Conservation (phyloP, 2,329 filamentous ascomycete genomes). For the Cadophora sp. region DNA sequence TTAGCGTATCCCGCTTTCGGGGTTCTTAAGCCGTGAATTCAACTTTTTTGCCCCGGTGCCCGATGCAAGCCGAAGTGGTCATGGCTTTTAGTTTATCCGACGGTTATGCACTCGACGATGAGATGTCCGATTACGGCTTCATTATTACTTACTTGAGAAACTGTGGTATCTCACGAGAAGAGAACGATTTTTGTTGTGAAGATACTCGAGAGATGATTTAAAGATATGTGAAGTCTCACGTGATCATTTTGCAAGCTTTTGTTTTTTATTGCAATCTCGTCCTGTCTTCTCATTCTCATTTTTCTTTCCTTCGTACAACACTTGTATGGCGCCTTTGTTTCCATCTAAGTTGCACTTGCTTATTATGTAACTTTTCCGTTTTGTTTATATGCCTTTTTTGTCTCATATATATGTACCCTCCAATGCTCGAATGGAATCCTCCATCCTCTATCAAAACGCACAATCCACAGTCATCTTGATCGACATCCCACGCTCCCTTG, state of each 20-base stretch:
- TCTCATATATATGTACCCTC: not conserved
- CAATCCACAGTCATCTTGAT: constrained; percentile 61
- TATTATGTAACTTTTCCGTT: not conserved
- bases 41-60: not conserved
- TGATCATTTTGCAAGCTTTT: not conserved
- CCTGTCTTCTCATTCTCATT: too few species aligned
- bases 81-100: constrained; percentile 14
- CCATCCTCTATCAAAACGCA: constrained; percentile 60
- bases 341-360: not conserved
- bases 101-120: not conserved
- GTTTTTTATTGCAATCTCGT: too few species aligned
- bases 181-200: not conserved
- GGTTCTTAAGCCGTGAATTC: not conserved
- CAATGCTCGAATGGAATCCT: constrained; percentile 23
- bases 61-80: constrained; percentile 6
- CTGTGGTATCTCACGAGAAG: not conserved
- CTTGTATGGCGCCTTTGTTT: too few species aligned
- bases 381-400: not conserved
- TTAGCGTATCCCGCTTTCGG: constrained; percentile 15
- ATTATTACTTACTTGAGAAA: not conserved
- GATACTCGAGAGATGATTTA: not conserved
- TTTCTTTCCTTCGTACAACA: too few species aligned
- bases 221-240: constrained; percentile 2
- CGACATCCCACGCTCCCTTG: constrained; percentile 74
- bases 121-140: constrained; percentile 8